Evolutionary conservation across 768 basidiomycete genomes (phyloP).

Genomic region (Agaricus blazei): DNA sequence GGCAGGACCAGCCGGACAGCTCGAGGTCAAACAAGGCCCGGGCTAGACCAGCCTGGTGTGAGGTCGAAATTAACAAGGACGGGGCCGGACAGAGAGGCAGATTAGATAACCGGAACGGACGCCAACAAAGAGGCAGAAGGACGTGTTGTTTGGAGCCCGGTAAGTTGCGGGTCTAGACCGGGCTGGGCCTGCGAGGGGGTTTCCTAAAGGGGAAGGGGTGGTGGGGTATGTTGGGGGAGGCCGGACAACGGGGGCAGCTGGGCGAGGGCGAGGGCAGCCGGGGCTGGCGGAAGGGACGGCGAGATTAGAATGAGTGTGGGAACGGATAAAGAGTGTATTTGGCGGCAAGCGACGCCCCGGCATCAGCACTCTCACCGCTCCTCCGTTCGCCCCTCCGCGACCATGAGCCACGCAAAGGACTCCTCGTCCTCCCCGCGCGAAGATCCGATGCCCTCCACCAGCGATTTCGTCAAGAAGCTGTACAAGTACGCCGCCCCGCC

Average conservation of each 20-base stretch:
- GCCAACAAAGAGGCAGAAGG: too few relatives aligned
- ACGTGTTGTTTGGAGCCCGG: too few relatives aligned
- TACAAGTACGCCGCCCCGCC: slow-evolving; percentile 60
- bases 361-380: not conserved
- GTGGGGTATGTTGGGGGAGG: not conserved
- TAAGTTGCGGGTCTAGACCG: not conserved
- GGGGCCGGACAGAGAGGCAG: too few relatives aligned
- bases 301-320: not conserved
- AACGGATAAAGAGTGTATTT: not conserved
- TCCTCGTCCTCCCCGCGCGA: slow-evolving; percentile 30
- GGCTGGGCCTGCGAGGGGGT: not conserved
- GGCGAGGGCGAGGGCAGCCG: not conserved
- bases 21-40: too few relatives aligned
- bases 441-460: slow-evolving; percentile 81
- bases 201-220: not conserved
- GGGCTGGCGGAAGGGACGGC: not conserved
- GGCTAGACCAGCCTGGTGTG: too few relatives aligned
- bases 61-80: too few relatives aligned
- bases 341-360: not conserved
- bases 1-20: too few relatives aligned
- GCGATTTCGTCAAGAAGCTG: slow-evolving; percentile 91
- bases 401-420: slow-evolving; percentile 4
- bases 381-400: not conserved
- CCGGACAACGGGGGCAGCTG: not conserved
- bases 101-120: too few relatives aligned